These are phyloP conservation scores for Primulina eburnea DNA, from an alignment of 257 asterid species.

Conservation along the genomic window DNA sequence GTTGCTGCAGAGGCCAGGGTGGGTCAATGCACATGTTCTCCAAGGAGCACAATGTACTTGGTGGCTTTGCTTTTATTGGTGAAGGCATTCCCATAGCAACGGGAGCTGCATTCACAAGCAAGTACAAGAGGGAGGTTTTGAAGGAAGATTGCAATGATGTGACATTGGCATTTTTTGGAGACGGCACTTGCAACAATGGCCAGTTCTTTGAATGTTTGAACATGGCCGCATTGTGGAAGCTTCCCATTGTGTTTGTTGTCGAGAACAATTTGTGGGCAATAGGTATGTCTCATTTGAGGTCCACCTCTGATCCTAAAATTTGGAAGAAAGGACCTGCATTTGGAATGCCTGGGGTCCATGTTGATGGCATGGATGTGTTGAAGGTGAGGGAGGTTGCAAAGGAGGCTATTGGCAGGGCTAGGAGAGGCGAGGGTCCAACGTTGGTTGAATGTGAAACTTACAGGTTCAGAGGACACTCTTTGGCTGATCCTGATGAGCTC, in stretches of 20 bases:
- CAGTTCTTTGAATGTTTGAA: slow-evolving; percentile 97
- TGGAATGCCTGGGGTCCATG: slow-evolving; percentile 98
- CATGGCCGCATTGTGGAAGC: slow-evolving; percentile 98
- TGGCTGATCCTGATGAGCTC: slow-evolving; percentile 98
- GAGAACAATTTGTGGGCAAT: slow-evolving; percentile 99
- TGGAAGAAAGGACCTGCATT: slow-evolving; percentile 99
- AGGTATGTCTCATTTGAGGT: slow-evolving; percentile 97
- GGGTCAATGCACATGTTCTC: slow-evolving; percentile 99
- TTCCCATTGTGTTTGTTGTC: slow-evolving; percentile 87
- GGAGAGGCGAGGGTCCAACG: slow-evolving; percentile 96
- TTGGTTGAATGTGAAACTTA: slow-evolving; percentile 95
- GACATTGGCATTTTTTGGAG: slow-evolving; percentile 87
- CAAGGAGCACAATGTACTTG: slow-evolving; percentile 87
- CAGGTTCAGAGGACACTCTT: slow-evolving; percentile 94
- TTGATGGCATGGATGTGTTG: slow-evolving; percentile 97
- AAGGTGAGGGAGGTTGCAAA: slow-evolving; percentile 96
- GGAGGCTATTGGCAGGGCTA: slow-evolving; percentile 86
- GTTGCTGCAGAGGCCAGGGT: slow-evolving; percentile 99
- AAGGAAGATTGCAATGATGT: slow-evolving; percentile 92
- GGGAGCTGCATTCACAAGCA: slow-evolving; percentile 90
- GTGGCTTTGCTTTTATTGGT: slow-evolving; percentile 95
- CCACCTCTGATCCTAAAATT: slow-evolving; percentile 91
- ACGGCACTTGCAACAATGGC: slow-evolving; percentile 93
- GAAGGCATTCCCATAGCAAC: slow-evolving; percentile 97
- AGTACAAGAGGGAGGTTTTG: slow-evolving; percentile 79